Evolutionary conservation across 371 early-diverging fungal species (phyloP), one percentile per base, ranked within the genome.

Genomic region (Gilbertella persicaria): DNA sequence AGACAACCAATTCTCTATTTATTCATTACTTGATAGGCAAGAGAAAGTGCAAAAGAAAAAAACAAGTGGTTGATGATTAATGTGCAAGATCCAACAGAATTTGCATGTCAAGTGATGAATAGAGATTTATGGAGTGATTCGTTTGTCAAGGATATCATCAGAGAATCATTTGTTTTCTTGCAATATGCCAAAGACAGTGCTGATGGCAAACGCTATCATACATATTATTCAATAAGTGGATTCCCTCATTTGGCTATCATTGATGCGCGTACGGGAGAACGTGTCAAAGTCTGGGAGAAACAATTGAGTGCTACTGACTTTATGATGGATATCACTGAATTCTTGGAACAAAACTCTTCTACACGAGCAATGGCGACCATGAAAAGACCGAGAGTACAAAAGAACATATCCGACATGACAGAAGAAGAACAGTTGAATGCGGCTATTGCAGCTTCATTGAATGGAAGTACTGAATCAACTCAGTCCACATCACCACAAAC

Each of bases 91-190:
- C 79, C 84, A 2, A 68, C 84, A 0, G 91, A 93, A 50, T 97
- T 97, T 65, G 67, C 83, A 12, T 96, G 95, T 67, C 94, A 95
- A 58, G 76, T 86, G 4, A 61, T 96, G 62, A 95, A 95, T 67
- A 81, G 97, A 38, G 97, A 97, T 77, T 74, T 96, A 38, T 98
- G 97, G 97, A 93, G 87, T 24, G 81, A 91, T 51, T 20, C 53
- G 5, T 64, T 75, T 20, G 88, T 96, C 9, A 88, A 92, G 64
- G 90, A 90, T 4, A 60, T 92, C 13, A 74, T 96, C 37, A 73
- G 65, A 37, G 86, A 84, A 59, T 79, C 89, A 58, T 97, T 94
- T 78, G 55, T 93, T 26, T 96, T 96, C 61, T 60, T 91, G 20
- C 92, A 92, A 87, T 89, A 80, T 51, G 70, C 72, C 25, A 58